phyloP scores from a whole-genome alignment of 2,329 filamentous ascomycete species.

The Bertia moriformis region DNA sequence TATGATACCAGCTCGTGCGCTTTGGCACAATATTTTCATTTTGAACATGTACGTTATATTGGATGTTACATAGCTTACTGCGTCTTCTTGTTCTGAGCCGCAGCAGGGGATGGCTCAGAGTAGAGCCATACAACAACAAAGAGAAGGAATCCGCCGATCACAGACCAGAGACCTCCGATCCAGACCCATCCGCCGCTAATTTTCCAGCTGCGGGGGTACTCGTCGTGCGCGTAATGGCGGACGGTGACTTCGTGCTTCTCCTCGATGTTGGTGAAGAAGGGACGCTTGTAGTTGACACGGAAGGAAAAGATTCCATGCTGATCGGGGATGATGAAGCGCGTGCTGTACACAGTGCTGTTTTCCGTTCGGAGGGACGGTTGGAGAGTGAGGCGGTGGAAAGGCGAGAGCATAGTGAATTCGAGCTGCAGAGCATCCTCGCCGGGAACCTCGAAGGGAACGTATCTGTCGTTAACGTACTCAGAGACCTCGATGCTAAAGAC shows the following conservation, averaged over 20 bases:
- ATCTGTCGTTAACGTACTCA: constrained; percentile 45
- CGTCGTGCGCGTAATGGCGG: constrained; percentile 61
- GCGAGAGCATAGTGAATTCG: constrained; percentile 66
- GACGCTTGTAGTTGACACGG: constrained; percentile 61
- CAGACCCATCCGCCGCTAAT: constrained; percentile 61
- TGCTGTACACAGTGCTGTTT: constrained; percentile 45
- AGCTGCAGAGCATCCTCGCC: constrained; percentile 48
- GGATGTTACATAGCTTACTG: too few species aligned
- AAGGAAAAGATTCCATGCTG: constrained; percentile 71
- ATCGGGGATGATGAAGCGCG: constrained; percentile 53
- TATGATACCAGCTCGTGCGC: too few species aligned
- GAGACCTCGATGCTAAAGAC: constrained; percentile 54
- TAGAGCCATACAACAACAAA: constrained; percentile 58
- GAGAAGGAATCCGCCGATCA: constrained; percentile 49
- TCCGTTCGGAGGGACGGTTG: constrained; percentile 30
- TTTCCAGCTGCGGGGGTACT: constrained; percentile 56
- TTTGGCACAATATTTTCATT: too few species aligned
- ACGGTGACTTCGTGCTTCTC: constrained; percentile 62
- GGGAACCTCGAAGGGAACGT: constrained; percentile 41
- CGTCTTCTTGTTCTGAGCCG: constrained; percentile 6
- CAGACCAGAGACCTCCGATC: constrained; percentile 58
- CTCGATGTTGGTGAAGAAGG: constrained; percentile 56
- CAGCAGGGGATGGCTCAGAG: constrained; percentile 30
- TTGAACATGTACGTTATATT: too few species aligned
- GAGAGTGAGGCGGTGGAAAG: constrained; percentile 57